Evolutionary conservation across 495 filamentous ascomycete species (phyloP).

Genomic region (Aspergillus wentii): DNA sequence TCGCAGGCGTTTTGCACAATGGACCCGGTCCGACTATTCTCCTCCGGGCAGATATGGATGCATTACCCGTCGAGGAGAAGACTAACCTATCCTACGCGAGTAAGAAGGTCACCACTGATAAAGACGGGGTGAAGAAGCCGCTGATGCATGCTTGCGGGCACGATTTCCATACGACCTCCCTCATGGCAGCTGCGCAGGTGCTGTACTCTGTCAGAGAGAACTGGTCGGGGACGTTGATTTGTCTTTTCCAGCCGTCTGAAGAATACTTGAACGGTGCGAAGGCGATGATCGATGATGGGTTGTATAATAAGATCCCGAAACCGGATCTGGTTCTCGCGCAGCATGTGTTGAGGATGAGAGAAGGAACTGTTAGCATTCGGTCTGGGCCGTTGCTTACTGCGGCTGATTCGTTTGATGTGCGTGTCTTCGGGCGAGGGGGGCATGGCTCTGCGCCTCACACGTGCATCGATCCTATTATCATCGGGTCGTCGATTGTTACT

Average conservation of each 20-base stretch:
- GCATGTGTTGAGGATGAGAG: slow-evolving; percentile 48
- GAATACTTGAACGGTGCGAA: slow-evolving; percentile 51
- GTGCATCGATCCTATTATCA: slow-evolving; percentile 53
- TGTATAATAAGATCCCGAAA: slow-evolving; percentile 44
- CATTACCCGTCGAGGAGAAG: slow-evolving; percentile 51
- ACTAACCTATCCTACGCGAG: slow-evolving; percentile 55
- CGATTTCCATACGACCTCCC: slow-evolving; percentile 53
- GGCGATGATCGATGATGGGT: slow-evolving; percentile 57
- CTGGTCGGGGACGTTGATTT: slow-evolving; percentile 55
- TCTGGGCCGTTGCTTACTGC: slow-evolving; percentile 26
- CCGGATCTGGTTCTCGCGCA: slow-evolving; percentile 55
- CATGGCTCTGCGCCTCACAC: slow-evolving; percentile 48
- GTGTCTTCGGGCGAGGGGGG: slow-evolving; percentile 46
- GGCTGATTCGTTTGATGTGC: slow-evolving; percentile 38
- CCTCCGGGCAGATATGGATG: slow-evolving; percentile 59
- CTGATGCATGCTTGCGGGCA: slow-evolving; percentile 69
- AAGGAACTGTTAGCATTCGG: slow-evolving; percentile 32
- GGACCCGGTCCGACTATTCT: slow-evolving; percentile 49
- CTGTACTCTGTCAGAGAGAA: slow-evolving; percentile 30
- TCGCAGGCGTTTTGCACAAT: slow-evolving; percentile 53
- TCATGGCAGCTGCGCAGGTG: slow-evolving; percentile 47
- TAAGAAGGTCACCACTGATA: slow-evolving; percentile 31
- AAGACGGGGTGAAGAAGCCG: slow-evolving; percentile 40
- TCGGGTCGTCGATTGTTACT: slow-evolving; percentile 46
- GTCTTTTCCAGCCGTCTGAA: slow-evolving; percentile 59